phyloP scores from a whole-genome alignment of 148 eudicot genomes.

The Rhododendron vialii region DNA sequence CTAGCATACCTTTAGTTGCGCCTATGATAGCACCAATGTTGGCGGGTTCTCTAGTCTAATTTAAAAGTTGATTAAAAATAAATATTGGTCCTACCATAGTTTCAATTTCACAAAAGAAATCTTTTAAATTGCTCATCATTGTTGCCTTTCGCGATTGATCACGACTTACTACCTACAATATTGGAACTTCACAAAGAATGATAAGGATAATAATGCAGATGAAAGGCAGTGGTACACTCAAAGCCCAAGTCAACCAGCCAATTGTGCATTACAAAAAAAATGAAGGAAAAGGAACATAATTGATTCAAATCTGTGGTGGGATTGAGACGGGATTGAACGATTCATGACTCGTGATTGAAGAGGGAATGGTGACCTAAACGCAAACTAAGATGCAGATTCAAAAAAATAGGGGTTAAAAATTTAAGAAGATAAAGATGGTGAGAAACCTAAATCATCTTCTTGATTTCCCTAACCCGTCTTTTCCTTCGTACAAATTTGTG shows the following conservation, averaged over 20 bases:
- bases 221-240: not conserved
- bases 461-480: not conserved
- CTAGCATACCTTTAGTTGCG: not conserved
- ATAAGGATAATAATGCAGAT: not conserved
- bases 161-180: not conserved
- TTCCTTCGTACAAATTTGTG: not conserved
- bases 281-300: not conserved
- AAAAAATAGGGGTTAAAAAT: not conserved
- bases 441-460: not conserved
- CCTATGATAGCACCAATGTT: no score
- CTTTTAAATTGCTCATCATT: not conserved
- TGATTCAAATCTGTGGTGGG: not conserved
- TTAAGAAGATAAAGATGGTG: not conserved
- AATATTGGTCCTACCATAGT: not conserved
- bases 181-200: not conserved
- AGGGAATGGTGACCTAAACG: no score
- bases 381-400: not conserved
- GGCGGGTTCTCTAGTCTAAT: not conserved
- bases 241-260: not conserved
- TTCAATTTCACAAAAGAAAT: not conserved
- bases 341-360: not conserved
- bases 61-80: not conserved
- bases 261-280: not conserved
- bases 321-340: not conserved
- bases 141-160: not conserved